A percentile compares a stretch with the other conserved stretches of the same genome.
phyloP scores from a whole-genome alignment of 441 rosid species.

The Populus hybrid region DNA sequence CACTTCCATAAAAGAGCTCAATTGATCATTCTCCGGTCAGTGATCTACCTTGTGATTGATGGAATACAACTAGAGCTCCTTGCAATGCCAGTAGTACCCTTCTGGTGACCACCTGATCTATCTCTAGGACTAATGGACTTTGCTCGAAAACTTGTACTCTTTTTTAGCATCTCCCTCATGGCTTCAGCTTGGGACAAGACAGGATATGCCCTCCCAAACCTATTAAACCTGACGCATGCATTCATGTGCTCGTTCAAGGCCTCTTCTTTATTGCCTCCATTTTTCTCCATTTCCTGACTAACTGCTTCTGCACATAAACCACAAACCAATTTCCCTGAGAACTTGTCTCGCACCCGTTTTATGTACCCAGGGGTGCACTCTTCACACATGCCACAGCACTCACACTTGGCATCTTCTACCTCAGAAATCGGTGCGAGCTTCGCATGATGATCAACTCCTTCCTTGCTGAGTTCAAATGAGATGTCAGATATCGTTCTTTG shows the following conservation, averaged over 20 bases:
- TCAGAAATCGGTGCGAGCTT: conserved; percentile 39
- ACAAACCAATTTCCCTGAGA: conserved; percentile 75
- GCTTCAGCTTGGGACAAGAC: conserved; percentile 81
- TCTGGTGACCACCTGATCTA: conserved; percentile 16
- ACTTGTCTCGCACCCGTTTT: conserved; percentile 54
- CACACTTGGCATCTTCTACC: conserved; percentile 76
- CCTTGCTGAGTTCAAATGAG: too few species aligned
- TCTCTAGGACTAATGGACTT: conserved; percentile 44
- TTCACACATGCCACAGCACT: conserved; percentile 90
- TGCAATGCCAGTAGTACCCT: conserved; percentile 19
- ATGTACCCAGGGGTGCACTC: conserved; percentile 83
- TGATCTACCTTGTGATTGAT: conserved; percentile 43
- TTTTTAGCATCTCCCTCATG: conserved; percentile 78
- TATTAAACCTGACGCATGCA: conserved; percentile 77
- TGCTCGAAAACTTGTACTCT: conserved; percentile 29
- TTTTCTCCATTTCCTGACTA: conserved; percentile 68
- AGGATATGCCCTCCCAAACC: conserved; percentile 63
- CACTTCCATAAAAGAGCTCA: conserved; percentile 2
- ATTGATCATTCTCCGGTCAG: conserved; percentile 16
- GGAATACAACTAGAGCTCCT: conserved; percentile 83
- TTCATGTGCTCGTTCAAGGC: conserved; percentile 71
- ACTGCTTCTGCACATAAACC: conserved; percentile 92
- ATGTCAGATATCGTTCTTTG: too few species aligned
- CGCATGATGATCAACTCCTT: too few species aligned
- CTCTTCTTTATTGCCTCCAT: conserved; percentile 45